phyloP scores from a whole-genome alignment of 1,284 basidiomycete species.

The Trichosporon sp. region DNA sequence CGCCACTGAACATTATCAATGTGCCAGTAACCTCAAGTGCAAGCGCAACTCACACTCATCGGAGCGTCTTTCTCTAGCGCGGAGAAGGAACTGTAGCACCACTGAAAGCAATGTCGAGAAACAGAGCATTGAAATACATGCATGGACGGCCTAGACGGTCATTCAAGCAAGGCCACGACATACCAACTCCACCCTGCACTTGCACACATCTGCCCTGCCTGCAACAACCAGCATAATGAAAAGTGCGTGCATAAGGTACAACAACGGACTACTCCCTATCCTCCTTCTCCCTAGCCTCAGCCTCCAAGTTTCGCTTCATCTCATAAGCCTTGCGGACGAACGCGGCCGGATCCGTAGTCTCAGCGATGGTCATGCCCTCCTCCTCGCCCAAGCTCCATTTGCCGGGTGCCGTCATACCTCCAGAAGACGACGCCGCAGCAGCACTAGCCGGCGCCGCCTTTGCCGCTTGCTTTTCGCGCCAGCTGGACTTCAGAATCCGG shows the following conservation, averaged over 20 bases:
- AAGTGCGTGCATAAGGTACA: not conserved
- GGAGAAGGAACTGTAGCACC: no score
- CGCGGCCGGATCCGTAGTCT: constrained; percentile 36
- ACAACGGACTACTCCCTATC: not conserved
- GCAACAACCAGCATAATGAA: not conserved
- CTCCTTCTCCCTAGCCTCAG: not conserved
- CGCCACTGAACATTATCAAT: not conserved
- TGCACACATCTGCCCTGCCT: not conserved
- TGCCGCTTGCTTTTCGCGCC: constrained; percentile 59
- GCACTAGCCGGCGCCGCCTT: constrained; percentile 51
- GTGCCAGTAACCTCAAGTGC: not conserved
- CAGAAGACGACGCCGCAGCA: constrained; percentile 47
- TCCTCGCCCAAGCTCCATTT: constrained; percentile 60
- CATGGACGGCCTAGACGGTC: no score
- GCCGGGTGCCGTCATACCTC: constrained; percentile 60
- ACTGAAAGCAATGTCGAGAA: no score
- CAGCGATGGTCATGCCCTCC: constrained; percentile 30
- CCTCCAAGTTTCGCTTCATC: constrained; percentile 10
- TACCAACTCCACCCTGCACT: no score
- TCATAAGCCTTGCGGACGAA: constrained; percentile 39
- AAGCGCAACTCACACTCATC: not conserved
- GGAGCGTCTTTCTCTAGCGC: not conserved
- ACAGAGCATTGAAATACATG: no score
- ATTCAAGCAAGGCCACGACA: no score
- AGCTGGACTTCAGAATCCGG: constrained; percentile 64